These are phyloP conservation scores for Cercospora brassicicola DNA, from an alignment of 2,329 filamentous ascomycete species.

Conservation along the genomic window DNA sequence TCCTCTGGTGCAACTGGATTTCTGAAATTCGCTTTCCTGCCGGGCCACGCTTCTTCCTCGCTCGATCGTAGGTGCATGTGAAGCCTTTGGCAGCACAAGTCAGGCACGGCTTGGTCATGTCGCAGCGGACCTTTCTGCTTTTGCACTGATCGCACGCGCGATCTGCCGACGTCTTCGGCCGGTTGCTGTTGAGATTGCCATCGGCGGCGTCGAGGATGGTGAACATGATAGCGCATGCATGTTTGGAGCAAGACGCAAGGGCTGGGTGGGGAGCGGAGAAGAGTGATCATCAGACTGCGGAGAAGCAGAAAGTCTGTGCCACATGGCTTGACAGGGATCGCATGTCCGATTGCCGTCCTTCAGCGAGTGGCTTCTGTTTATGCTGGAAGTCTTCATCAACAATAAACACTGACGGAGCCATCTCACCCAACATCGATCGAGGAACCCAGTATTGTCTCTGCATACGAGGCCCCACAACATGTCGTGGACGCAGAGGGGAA, in stretches of 20 bases:
- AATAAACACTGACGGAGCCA: neutral
- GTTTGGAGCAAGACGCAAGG: neutral
- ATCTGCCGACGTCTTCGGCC: conserved; percentile 26
- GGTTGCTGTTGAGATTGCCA: conserved; percentile 14
- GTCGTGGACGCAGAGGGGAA: too few relatives aligned
- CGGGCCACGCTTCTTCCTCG: conserved; percentile 47
- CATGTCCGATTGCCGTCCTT: neutral
- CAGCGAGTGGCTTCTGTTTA: neutral
- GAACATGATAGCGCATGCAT: conserved; percentile 27
- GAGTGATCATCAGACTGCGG: neutral
- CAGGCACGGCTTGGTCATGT: conserved; percentile 32
- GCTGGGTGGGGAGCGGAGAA: neutral
- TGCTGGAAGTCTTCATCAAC: neutral
- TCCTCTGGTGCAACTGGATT: conserved; percentile 41
- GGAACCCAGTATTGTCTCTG: neutral
- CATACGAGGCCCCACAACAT: neutral
- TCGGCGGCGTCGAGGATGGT: conserved; percentile 28
- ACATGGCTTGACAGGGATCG: neutral
- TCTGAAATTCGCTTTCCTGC: conserved; percentile 41
- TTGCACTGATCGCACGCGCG: conserved; percentile 49
- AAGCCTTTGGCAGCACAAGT: conserved; percentile 44
- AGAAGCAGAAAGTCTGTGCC: conserved; percentile 4
- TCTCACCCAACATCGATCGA: neutral
- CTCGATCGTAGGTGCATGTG: conserved; percentile 45
- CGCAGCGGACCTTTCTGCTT: conserved; percentile 44